phyloP scores from a whole-genome alignment of 768 basidiomycete genomes.

The Mycena vulgaris region DNA sequence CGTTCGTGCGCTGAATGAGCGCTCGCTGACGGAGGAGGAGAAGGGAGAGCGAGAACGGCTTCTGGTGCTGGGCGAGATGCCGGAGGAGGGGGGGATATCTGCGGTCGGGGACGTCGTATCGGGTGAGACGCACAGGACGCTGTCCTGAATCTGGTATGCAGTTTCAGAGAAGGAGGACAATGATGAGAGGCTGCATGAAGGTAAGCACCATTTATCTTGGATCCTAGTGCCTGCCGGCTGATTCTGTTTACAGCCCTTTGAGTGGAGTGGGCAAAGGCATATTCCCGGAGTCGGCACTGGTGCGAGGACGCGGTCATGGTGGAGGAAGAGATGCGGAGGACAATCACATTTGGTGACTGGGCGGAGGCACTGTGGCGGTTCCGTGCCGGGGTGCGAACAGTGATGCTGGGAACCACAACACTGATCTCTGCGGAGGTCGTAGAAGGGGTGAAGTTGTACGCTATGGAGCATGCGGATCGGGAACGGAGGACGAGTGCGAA shows the following conservation, averaged over 20 bases:
- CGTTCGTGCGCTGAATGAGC: neutral
- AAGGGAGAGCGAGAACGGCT: neutral
- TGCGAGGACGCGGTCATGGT: neutral
- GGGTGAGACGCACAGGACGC: neutral
- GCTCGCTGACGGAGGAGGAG: neutral
- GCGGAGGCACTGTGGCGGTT: neutral
- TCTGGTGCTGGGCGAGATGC: neutral
- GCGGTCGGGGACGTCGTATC: neutral
- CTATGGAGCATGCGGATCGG: slow-evolving; percentile 3
- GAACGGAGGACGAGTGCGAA: neutral
- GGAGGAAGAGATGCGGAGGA: slow-evolving; percentile 10
- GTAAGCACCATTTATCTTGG: no score
- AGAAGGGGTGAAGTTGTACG: slow-evolving; percentile 3
- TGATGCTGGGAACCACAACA: neutral
- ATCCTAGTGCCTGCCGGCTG: no score
- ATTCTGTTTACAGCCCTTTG: neutral
- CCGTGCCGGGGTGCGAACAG: neutral
- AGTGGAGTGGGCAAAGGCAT: slow-evolving; percentile 12
- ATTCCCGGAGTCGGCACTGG: neutral
- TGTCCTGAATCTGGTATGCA: neutral
- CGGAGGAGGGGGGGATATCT: neutral
- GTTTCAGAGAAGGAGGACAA: neutral
- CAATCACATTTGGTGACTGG: neutral
- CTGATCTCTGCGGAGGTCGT: neutral
- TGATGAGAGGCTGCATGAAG: slow-evolving; percentile 3